Evolutionary conservation across 2,329 filamentous ascomycete genomes (phyloP), one percentile per base, ranked within the genome.

Genomic region (Neopestalotiopsis clavispora): DNA sequence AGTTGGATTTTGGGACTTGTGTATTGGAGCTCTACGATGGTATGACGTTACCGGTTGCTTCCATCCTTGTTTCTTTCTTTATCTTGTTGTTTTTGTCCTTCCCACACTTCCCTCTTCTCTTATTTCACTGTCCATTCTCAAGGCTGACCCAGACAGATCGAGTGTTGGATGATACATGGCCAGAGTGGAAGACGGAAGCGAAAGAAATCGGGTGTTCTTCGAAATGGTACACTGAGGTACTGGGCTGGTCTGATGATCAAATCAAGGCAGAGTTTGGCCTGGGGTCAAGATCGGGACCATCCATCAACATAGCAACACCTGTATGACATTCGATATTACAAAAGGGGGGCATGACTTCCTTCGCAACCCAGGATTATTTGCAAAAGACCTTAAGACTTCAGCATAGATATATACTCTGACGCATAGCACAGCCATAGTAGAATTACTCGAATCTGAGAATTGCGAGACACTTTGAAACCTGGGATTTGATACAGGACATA

Each of bases 201-300:
- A 56, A 58, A 49, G 34, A 66, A 14, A 58, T 66, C 7, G n/a
- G 20, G 17, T 66, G 63, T 17, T 66, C 28, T 13, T 66, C 63
- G 6, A 32, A 66, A 40, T 66, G 49, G 49, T 57, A 66, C 30
- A 34, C 63, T 14, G 14, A 38, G 14, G 20, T 66, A 32, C 49
- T 66, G 6, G 63, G 63, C 4, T 66, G 63, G 63, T 66, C 63
- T 23, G 63, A 66, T 57, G 42, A 34, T 13, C 32, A 66, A n/a
- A 66, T 66, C 63, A 66, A 58, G 28, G 30, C n/a, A 4, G 63
- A 66, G 30, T 66, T 66, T 9, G 63, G 63, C 17, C 63, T 66
- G 49, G 13, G 13, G n/a, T 38, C 63, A 23, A 28, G 7, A 38
- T n/a, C 17, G 1, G 63, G 63, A 1, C 63, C 63, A 23, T 17